Percentiles rank a stretch among this genome's conserved stretches.
Evolutionary conservation across 1,284 basidiomycete genomes (phyloP).

Genomic region (Butyriboletus appendiculatus): DNA sequence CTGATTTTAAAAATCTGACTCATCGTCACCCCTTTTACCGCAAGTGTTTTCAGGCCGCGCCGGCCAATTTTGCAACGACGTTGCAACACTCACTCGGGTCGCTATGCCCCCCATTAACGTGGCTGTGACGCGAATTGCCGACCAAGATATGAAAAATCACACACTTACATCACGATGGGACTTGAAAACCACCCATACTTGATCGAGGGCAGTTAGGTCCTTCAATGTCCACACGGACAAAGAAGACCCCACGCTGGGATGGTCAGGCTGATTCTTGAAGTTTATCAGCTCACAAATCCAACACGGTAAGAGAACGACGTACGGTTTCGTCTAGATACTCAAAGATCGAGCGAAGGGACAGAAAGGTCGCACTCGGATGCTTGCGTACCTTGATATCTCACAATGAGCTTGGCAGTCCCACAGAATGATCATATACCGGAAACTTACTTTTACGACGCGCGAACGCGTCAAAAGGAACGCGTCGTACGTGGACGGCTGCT

Average conservation of each 20-base stretch:
- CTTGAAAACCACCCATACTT: conserved; percentile 57
- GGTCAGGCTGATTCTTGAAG: conserved; percentile 12
- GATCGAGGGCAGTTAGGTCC: conserved; percentile 35
- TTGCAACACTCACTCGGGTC: no score
- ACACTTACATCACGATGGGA: conserved; percentile 60
- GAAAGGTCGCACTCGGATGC: conserved; percentile 28
- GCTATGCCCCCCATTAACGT: conserved; percentile 6
- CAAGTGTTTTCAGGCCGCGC: neutral
- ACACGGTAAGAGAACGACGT: conserved; percentile 1
- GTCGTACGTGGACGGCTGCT: conserved; percentile 31
- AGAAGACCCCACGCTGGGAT: conserved; percentile 19
- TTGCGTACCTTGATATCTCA: conserved; percentile 25
- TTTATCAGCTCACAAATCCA: conserved; percentile 8
- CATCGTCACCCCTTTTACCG: conserved; percentile 8
- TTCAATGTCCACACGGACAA: conserved; percentile 48
- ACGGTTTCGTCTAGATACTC: conserved; percentile 24
- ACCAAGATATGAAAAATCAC: neutral
- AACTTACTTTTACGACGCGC: conserved; percentile 51
- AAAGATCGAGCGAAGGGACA: conserved; percentile 37
- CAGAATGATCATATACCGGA: neutral
- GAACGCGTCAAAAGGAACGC: conserved; percentile 51
- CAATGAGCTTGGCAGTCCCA: conserved; percentile 4
- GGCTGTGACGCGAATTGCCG: conserved; percentile 4
- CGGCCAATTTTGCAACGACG: no score
- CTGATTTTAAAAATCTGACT: conserved; percentile 25